Percentiles rank a stretch among this genome's conserved stretches.
Conservation (phyloP, 306 rosid species). For the Pueraria montana region DNA sequence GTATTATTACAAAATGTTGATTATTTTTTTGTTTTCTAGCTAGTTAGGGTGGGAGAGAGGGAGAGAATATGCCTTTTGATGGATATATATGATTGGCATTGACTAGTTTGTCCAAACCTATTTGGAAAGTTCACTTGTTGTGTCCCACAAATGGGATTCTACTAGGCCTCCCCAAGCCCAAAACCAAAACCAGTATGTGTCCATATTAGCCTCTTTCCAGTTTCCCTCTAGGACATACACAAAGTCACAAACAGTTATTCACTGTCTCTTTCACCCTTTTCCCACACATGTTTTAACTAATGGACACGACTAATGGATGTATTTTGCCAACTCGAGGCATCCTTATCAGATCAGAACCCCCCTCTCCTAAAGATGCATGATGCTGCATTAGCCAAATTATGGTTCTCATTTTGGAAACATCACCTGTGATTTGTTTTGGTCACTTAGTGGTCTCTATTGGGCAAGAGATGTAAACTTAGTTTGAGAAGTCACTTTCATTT, state of each 20-base stretch:
- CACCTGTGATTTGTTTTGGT: constrained; percentile 22
- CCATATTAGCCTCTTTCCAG: constrained; percentile 24
- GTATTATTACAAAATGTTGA: background rate
- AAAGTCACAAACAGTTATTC: constrained; percentile 13
- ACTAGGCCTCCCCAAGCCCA: constrained; percentile 53
- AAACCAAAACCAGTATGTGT: constrained; percentile 40
- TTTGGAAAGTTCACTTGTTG: constrained; percentile 83
- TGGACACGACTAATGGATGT: too few species aligned
- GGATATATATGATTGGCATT: constrained; percentile 89
- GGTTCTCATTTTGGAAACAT: constrained; percentile 50
- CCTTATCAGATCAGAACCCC: constrained; percentile 37
- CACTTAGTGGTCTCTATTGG: constrained; percentile 9
- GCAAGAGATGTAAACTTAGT: constrained; percentile 1
- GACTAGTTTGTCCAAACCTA: constrained; percentile 87
- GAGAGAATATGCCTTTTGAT: constrained; percentile 61
- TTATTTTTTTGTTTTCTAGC: background rate
- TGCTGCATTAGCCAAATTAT: constrained; percentile 42
- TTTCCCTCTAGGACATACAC: constrained; percentile 29
- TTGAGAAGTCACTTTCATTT: constrained; percentile 27
- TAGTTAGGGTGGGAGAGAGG: background rate
- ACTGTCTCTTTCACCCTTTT: constrained; percentile 35
- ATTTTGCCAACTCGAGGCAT: constrained; percentile 51
- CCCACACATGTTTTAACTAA: constrained; percentile 37
- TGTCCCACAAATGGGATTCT: constrained; percentile 60
- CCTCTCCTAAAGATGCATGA: constrained; percentile 15